Evolutionary conservation across 495 filamentous ascomycete species (phyloP).

Genomic region (Penicillium crystallinum): DNA sequence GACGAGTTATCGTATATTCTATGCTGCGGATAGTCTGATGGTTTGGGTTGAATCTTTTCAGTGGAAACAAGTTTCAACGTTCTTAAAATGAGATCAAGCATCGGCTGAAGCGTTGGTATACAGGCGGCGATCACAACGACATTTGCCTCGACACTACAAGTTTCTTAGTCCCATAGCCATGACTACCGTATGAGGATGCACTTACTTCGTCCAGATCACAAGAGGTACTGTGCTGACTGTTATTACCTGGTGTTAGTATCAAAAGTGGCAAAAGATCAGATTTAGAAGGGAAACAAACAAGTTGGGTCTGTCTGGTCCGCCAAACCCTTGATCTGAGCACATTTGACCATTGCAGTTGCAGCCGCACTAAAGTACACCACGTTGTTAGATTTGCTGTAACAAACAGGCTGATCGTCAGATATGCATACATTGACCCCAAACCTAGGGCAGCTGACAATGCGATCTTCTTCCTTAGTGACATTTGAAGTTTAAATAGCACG

Average conservation of each 20-base stretch:
- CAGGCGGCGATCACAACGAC: constrained; percentile 27
- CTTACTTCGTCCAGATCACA: constrained; percentile 3
- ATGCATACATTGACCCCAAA: constrained; percentile 3
- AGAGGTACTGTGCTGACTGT: neutral
- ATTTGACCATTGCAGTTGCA: constrained; percentile 19
- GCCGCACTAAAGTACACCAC: constrained; percentile 10
- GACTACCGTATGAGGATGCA: neutral
- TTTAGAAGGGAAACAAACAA: constrained; percentile 8
- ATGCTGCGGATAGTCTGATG: neutral
- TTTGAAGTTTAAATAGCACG: constrained; percentile 31
- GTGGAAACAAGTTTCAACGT: constrained; percentile 2
- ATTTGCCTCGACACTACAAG: constrained; percentile 22
- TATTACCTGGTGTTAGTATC: neutral
- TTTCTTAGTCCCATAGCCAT: neutral
- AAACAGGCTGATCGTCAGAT: neutral
- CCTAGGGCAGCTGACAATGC: constrained; percentile 29
- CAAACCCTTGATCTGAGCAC: constrained; percentile 18
- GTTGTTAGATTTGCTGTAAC: neutral
- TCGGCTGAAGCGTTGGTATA: constrained; percentile 21
- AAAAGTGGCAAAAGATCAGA: neutral
- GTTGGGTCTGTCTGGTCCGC: constrained; percentile 14
- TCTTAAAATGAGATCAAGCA: constrained; percentile 16
- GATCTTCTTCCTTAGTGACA: constrained; percentile 32
- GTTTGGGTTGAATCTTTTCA: neutral
- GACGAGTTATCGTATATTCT: neutral